phyloP scores from a whole-genome alignment of 2,329 filamentous ascomycete genomes.

The Aspergillus puulaauensis region DNA sequence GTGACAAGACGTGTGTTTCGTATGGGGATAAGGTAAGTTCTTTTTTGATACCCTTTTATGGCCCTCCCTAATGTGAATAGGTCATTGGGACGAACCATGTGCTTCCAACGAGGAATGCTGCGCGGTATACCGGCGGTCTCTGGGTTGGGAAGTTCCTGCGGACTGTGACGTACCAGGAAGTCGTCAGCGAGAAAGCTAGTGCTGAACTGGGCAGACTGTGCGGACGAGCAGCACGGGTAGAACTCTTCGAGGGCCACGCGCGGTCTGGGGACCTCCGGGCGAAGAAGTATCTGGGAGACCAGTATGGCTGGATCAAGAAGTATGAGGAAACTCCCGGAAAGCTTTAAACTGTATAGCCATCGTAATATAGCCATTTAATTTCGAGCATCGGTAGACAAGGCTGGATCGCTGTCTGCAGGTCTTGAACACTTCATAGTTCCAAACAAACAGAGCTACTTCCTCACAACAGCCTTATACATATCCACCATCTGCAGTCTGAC shows the following conservation, averaged over 20 bases:
- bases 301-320: slow-evolving; percentile 44
- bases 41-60: too few species aligned
- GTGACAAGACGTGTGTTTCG: slow-evolving; percentile 53
- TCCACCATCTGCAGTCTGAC: slow-evolving; percentile 29
- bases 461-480: slow-evolving; percentile 19
- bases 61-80: slow-evolving; percentile 22
- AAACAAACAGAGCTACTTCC: background rate
- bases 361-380: too few species aligned
- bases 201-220: slow-evolving; percentile 51
- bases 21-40: slow-evolving; percentile 53
- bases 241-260: slow-evolving; percentile 56
- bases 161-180: slow-evolving; percentile 56
- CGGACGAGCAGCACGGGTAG: slow-evolving; percentile 49
- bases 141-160: slow-evolving; percentile 57
- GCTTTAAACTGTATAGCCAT: background rate
- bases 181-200: slow-evolving; percentile 44
- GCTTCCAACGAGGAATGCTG: slow-evolving; percentile 50
- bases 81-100: slow-evolving; percentile 58
- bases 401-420: too few species aligned
- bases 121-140: slow-evolving; percentile 52
- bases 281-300: slow-evolving; percentile 43
- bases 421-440: too few species aligned
- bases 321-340: background rate
- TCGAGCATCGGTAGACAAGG: too few species aligned
- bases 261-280: slow-evolving; percentile 52